Evolutionary conservation across 768 basidiomycete species (phyloP).

Genomic region (Ramaria sp.): DNA sequence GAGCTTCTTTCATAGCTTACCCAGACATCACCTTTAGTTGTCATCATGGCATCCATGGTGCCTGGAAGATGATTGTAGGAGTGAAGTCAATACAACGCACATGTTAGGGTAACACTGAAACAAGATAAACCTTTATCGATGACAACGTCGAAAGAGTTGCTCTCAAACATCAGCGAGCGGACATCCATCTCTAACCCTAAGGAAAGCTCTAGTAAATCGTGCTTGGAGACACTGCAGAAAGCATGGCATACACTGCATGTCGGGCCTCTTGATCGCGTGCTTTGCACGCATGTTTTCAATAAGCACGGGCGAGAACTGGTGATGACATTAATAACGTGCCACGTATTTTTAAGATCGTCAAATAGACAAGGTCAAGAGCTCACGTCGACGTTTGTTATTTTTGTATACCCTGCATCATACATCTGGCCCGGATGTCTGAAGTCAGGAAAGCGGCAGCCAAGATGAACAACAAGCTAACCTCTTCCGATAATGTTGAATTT

Average conservation of each 20-base stretch:
- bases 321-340: neutral
- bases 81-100: neutral
- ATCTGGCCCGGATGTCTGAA: constrained; percentile 33
- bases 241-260: constrained; percentile 57
- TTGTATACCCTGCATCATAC: constrained; percentile 79
- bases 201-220: neutral
- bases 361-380: constrained; percentile 14
- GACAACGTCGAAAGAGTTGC: constrained; percentile 60
- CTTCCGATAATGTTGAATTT: constrained; percentile 71
- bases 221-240: neutral
- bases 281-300: constrained; percentile 62
- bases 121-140: constrained; percentile 61
- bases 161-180: constrained; percentile 50
- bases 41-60: constrained; percentile 89
- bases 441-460: neutral
- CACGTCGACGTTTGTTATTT: constrained; percentile 74
- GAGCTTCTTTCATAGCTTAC: constrained; percentile 25
- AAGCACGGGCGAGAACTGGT: constrained; percentile 63
- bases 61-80: constrained; percentile 22
- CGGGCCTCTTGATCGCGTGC: constrained; percentile 39
- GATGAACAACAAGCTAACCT: constrained; percentile 32
- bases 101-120: neutral
- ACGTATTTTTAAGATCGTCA: neutral
- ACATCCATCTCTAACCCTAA: constrained; percentile 83
- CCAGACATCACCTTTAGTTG: constrained; percentile 75